These are phyloP conservation scores for Suillus weaverae DNA, from an alignment of 768 basidiomycete genomes.

Conservation along the genomic window DNA sequence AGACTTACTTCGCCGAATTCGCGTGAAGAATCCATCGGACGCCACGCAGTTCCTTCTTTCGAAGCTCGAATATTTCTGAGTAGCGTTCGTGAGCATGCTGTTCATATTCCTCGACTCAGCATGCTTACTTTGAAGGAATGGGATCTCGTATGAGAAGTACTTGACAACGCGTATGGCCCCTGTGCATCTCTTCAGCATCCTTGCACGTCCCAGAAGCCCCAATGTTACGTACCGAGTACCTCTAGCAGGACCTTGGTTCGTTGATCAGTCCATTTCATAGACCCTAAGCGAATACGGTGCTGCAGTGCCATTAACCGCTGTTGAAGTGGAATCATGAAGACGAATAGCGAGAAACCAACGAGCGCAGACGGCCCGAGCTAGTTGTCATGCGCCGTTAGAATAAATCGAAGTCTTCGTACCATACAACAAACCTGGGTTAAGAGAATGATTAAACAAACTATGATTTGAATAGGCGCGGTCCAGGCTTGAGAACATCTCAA, in stretches of 20 bases:
- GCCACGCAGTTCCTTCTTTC: constrained; percentile 55
- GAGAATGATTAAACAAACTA: constrained; percentile 57
- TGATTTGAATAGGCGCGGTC: constrained; percentile 71
- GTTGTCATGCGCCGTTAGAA: constrained; percentile 1
- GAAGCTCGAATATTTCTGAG: constrained; percentile 53
- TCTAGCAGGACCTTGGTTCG: constrained; percentile 66
- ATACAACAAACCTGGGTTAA: constrained; percentile 46
- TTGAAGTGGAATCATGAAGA: constrained; percentile 62
- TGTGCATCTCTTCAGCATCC: constrained; percentile 15
- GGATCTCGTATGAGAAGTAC: constrained; percentile 71
- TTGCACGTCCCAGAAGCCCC: neutral
- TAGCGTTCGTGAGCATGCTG: neutral
- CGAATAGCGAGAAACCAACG: constrained; percentile 67
- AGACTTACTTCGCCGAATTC: constrained; percentile 58
- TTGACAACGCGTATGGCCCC: constrained; percentile 74
- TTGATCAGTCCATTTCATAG: constrained; percentile 63
- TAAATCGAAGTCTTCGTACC: neutral
- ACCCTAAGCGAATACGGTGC: constrained; percentile 49
- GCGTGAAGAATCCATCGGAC: constrained; percentile 58
- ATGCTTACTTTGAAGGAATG: constrained; percentile 59
- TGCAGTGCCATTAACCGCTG: constrained; percentile 61
- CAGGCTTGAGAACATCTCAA: constrained; percentile 41
- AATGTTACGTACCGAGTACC: constrained; percentile 46
- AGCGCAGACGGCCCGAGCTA: constrained; percentile 71
- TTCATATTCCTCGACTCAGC: constrained; percentile 1